These are phyloP conservation scores for Phytophthora sp. DNA, from an alignment of 352 stramenopile genomes.

Conservation along the genomic window DNA sequence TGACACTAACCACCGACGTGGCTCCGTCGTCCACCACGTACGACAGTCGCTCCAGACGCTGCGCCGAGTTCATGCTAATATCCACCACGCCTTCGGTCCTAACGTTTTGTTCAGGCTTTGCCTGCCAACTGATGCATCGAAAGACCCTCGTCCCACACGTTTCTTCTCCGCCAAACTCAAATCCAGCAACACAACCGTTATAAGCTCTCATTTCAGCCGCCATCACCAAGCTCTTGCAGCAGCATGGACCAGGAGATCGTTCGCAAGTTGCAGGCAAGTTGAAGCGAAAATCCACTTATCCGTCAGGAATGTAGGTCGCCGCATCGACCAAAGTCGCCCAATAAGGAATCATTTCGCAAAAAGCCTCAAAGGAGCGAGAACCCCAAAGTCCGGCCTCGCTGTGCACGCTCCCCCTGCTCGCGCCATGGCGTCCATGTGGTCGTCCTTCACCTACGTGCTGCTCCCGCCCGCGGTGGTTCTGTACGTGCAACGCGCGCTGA, in stretches of 20 bases:
- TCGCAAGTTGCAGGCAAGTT: slow-evolving; percentile 18
- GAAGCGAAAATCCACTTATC: slow-evolving; percentile 17
- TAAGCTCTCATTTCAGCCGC: not conserved
- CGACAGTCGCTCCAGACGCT: slow-evolving; percentile 30
- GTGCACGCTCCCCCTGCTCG: not conserved
- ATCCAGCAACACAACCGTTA: no score
- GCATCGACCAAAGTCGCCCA: not conserved
- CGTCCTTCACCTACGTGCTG: slow-evolving; percentile 79
- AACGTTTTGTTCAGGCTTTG: no score
- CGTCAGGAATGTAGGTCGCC: not conserved
- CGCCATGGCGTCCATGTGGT: slow-evolving; percentile 73
- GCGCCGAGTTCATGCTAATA: no score
- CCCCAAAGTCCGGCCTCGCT: not conserved
- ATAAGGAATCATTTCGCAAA: slow-evolving; percentile 24
- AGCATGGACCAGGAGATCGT: slow-evolving; percentile 9
- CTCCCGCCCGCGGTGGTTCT: slow-evolving; percentile 80
- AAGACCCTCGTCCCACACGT: not conserved
- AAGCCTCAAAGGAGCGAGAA: not conserved
- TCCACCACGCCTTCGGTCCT: not conserved
- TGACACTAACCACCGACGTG: not conserved
- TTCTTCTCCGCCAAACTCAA: no score
- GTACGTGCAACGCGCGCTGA: slow-evolving; percentile 38
- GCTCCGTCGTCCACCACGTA: slow-evolving; percentile 15
- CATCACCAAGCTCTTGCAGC: not conserved
- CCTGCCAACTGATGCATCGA: no score